These are phyloP conservation scores for Trifolium dubium DNA, from an alignment of 306 rosid species.

Conservation along the genomic window DNA sequence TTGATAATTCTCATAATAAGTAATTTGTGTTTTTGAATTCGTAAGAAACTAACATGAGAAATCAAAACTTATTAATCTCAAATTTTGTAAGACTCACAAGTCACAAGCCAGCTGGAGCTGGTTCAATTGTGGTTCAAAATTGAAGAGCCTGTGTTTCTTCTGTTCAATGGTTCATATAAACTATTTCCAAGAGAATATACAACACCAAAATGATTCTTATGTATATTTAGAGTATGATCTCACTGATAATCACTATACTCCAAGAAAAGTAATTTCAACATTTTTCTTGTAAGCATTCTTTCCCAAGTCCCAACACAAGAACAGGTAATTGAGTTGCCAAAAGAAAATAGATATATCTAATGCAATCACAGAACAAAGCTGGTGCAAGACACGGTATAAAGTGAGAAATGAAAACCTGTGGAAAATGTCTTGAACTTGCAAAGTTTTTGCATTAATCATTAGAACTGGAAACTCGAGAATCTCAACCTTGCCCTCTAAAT, in stretches of 20 bases:
- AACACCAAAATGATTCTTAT: neutral
- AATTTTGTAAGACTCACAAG: too few relatives aligned
- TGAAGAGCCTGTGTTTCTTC: slow-evolving; percentile 19
- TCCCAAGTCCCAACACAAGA: slow-evolving; percentile 1
- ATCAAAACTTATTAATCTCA: too few relatives aligned
- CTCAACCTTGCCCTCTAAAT: slow-evolving; percentile 96
- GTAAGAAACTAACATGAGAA: too few relatives aligned
- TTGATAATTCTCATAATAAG: slow-evolving; percentile 9
- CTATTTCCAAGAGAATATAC: slow-evolving; percentile 3
- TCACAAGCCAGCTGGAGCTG: too few relatives aligned
- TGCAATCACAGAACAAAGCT: slow-evolving; percentile 27
- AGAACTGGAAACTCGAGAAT: slow-evolving; percentile 96
- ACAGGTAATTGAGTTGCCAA: slow-evolving; percentile 4
- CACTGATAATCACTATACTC: neutral
- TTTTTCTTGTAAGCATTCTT: slow-evolving; percentile 7
- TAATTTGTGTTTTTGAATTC: too few relatives aligned
- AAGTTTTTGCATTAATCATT: slow-evolving; percentile 66
- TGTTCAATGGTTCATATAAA: neutral
- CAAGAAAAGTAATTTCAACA: slow-evolving; percentile 17
- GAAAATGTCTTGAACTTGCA: slow-evolving; percentile 76
- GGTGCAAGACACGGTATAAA: slow-evolving; percentile 33
- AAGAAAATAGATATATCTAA: slow-evolving; percentile 16
- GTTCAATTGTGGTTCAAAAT: too few relatives aligned
- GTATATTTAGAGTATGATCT: slow-evolving; percentile 19
- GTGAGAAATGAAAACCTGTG: slow-evolving; percentile 79